Evolutionary conservation across 164 flowering plant genomes (phyloP), one percentile per base, ranked within the genome.

Genomic region (Sextonia rubra): DNA sequence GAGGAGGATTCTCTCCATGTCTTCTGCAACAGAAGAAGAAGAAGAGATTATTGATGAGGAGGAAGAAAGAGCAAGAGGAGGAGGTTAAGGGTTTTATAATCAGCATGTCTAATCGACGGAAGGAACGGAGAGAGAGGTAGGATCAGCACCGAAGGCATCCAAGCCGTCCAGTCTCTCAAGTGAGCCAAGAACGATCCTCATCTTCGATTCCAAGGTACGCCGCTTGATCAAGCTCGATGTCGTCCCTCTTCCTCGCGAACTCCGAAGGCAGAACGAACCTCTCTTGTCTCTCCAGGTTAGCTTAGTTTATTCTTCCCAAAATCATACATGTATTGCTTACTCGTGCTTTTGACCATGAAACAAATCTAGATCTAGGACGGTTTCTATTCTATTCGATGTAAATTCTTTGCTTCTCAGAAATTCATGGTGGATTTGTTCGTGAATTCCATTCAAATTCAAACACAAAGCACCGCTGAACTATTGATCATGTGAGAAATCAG

Each of bases 131-230:
- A 92, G 82, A 85, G 76, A 69, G 49, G 49, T 47, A 91, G 94
- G 9, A 82, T 90, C 69, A 90, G 93, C 81, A 87, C 81, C 74
- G 93, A 92, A 78, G 93, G 92, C 22, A 89, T 92, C 64, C 94
- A 92, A 68, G 75, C 94, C 1, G 83, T 89, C 62, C 94, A 92
- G 75, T 76, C 89, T 2, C 73, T 92, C 72, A 92, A 88, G 83
- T 84, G 90, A 63, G 80, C 87, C 1, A 80, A 80, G 69, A 73
- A 58, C 18, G 81, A 83, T 25, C 25, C 17, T 2, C 32, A 9
- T 77, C 2, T 73, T 86, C 44, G 71, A 75, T 37, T 76, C 79
- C 37, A 83, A 82, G 69, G 74, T 90, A 76, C 72, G 79, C 70
- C 83, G 97, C 17, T 77, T 91, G 71, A 47, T 91, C 27, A 89